Base-by-base conservation (phyloP, 495 filamentous ascomycete species). In the Pyronema omphalodes region DNA sequence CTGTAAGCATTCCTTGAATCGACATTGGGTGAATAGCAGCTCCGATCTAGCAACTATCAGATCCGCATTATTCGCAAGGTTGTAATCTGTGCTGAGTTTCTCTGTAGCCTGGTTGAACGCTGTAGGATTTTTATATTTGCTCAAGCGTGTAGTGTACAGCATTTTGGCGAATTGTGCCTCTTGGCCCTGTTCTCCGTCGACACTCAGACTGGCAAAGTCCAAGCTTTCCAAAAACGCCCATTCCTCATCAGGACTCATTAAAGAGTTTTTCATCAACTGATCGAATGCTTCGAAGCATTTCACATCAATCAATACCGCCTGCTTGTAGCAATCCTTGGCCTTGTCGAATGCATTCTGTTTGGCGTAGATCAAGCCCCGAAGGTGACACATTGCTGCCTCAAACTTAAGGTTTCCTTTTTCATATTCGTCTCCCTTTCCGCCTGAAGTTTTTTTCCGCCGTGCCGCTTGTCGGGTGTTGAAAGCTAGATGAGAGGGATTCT, bases 241-340 rank as follows among this genome's bases (percentile, higher is more conserved):
- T 65, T 99, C 91, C 67, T 99, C 93, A 39, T 88, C 82, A 1
- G 93, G 89, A n/a, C 88, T 88, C 86, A 99, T 93, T 23, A 96
- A 76, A 15, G 82, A 83, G 67, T 96, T 96, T 71, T 88, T 88
- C 83, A 95, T 94, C 48, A 99, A 75, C 67, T 94, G 87, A 55
- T 94, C 88, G 62, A 96, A 96, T 3, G 91, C 91, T 66, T 99
- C 91, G 63, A 93, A 96, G 67, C 91, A 99, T 66, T 95, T 88
- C 6, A 96, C 88, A 66, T 99, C 93, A 62, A 99, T 95, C 46
- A 84, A 75, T 41, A 96, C 85, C 6, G 91, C 91, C 60, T 93
- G 85, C 70, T 94, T 95, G 73, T 95, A 99, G 69, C 93, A 95
- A 62, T 95, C 88, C 61, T 94, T 94, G 37, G 91, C 91, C 23